Conservation (phyloP, 2,329 filamentous ascomycete species). For the Akanthomyces dipterigenus region DNA sequence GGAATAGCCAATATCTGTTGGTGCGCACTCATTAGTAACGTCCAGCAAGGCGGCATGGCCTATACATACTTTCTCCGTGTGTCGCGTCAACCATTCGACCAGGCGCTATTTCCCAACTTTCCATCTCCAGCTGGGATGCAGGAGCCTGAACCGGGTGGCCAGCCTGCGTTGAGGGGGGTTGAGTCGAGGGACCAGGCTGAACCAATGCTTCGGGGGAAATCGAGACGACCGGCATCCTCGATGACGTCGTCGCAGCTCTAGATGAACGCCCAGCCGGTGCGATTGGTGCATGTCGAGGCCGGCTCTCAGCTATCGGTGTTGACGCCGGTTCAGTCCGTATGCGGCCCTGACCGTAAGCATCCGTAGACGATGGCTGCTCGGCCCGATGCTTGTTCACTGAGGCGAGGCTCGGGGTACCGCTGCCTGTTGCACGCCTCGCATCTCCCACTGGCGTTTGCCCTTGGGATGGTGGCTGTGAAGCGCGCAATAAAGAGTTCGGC, state of each 20-base stretch:
- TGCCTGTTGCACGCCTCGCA: neutral
- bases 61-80: slow-evolving; percentile 29
- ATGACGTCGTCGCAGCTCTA: neutral
- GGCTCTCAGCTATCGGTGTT: neutral
- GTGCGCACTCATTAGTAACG: neutral
- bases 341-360: neutral
- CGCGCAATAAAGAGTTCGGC: neutral
- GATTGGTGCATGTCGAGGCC: neutral
- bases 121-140: slow-evolving; percentile 26
- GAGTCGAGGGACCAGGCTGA: neutral
- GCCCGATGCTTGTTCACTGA: neutral
- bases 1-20: slow-evolving; percentile 38
- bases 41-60: neutral
- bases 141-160: neutral
- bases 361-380: neutral
- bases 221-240: neutral
- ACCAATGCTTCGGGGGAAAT: neutral
- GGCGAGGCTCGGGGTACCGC: neutral
- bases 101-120: slow-evolving; percentile 40
- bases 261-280: no score
- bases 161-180: neutral
- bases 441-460: neutral
- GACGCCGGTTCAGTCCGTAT: no score
- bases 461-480: neutral
- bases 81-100: slow-evolving; percentile 29